Conservation (phyloP, 129 eudicot genomes). For the Deinandra increscens region DNA sequence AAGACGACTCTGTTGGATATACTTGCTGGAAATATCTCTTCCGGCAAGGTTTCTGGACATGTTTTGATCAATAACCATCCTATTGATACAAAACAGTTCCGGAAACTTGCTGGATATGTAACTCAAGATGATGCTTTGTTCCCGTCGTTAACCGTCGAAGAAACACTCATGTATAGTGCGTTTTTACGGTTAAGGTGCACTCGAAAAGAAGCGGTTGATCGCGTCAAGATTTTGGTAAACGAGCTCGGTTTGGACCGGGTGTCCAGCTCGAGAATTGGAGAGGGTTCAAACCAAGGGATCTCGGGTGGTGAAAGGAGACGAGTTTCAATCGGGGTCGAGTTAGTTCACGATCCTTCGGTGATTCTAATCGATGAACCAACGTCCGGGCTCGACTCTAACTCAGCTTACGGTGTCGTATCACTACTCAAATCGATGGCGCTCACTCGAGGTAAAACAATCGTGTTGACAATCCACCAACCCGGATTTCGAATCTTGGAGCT, state of each 20-base stretch:
- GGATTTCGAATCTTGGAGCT: slow-evolving; percentile 82
- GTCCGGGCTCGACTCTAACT: slow-evolving; percentile 80
- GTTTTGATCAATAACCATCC: slow-evolving; percentile 62
- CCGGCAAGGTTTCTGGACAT: slow-evolving; percentile 50
- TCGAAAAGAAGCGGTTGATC: slow-evolving; percentile 40
- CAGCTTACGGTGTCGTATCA: slow-evolving; percentile 70
- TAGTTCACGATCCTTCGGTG: slow-evolving; percentile 78
- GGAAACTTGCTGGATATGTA: slow-evolving; percentile 67
- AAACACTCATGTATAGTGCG: slow-evolving; percentile 76
- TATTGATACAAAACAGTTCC: slow-evolving; percentile 39
- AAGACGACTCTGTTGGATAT: slow-evolving; percentile 72
- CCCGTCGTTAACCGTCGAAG: slow-evolving; percentile 85
- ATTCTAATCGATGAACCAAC: slow-evolving; percentile 87
- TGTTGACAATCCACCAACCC: slow-evolving; percentile 91
- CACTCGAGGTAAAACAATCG: slow-evolving; percentile 57
- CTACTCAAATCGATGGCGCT: slow-evolving; percentile 61
- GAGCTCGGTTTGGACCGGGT: slow-evolving; percentile 74
- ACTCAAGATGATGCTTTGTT: slow-evolving; percentile 81
- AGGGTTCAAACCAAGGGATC: slow-evolving; percentile 66
- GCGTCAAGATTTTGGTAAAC: slow-evolving; percentile 52
- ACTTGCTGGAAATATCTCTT: slow-evolving; percentile 58
- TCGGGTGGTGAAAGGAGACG: slow-evolving; percentile 93
- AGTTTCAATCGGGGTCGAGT: slow-evolving; percentile 84
- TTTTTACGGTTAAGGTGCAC: slow-evolving; percentile 61
- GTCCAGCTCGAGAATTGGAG: slow-evolving; percentile 55